A percentile compares a stretch with the other conserved stretches of the same genome.
Conservation (phyloP, 768 basidiomycete genomes). For the Pisolithus marmoratus region DNA sequence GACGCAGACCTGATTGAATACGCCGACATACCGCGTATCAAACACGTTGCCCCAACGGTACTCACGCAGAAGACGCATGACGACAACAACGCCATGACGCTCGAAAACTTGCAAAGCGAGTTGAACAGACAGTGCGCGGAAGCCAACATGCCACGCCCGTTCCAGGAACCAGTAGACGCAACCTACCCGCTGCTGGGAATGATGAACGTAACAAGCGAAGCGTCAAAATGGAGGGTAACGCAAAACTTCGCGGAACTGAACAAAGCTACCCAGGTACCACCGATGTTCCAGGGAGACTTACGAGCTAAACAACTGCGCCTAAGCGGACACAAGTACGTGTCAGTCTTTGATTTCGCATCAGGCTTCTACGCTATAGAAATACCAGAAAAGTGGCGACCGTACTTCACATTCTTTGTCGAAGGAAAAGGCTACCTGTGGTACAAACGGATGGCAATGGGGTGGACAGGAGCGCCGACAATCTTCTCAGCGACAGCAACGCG, state of each 20-base stretch:
- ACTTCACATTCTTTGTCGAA: too few species aligned
- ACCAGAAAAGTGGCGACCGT: too few species aligned
- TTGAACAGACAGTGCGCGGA: slow-evolving; percentile 21
- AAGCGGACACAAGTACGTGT: too few species aligned
- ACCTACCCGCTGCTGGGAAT: not conserved
- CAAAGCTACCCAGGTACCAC: not conserved
- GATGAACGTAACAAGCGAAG: too few species aligned
- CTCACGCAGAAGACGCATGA: slow-evolving; percentile 35
- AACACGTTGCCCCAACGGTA: slow-evolving; percentile 16
- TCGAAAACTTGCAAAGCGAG: slow-evolving; percentile 29
- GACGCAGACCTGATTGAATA: not conserved
- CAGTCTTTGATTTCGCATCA: too few species aligned
- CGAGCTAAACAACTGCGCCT: too few species aligned
- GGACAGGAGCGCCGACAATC: too few species aligned
- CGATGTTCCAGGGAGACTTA: not conserved
- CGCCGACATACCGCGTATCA: not conserved
- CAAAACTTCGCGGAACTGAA: not conserved
- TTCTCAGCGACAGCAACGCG: too few species aligned
- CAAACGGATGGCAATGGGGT: too few species aligned
- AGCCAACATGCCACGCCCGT: not conserved
- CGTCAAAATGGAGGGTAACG: not conserved
- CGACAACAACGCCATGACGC: slow-evolving; percentile 16
- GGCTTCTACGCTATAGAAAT: too few species aligned
- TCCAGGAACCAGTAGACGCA: not conserved
- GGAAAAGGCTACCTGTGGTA: too few species aligned